Conservation (phyloP, 2,329 filamentous ascomycete species). For the Diplodia scrobiculata region DNA sequence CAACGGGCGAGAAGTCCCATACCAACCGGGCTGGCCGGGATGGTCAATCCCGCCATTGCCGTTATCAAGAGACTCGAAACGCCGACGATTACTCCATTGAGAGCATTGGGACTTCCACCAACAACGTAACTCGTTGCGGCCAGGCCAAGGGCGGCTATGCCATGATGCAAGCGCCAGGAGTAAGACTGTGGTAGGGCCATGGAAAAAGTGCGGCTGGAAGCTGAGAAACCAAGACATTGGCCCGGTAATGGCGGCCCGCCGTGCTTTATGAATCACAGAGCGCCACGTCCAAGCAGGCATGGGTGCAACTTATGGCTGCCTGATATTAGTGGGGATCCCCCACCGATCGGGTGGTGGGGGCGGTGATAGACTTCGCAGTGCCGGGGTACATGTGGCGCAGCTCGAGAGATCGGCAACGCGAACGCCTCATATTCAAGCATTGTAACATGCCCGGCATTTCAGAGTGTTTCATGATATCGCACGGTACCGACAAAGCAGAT, state of each 20-base stretch:
- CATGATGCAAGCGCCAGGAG: background rate
- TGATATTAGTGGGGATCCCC: background rate
- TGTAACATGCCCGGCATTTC: no score
- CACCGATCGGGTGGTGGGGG: background rate
- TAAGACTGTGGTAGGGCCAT: background rate
- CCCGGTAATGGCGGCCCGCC: no score
- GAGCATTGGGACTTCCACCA: background rate
- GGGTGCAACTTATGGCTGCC: background rate
- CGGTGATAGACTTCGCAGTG: background rate
- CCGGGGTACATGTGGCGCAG: background rate
- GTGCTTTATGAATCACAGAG: background rate
- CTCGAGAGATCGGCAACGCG: background rate
- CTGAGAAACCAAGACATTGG: background rate
- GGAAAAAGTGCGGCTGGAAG: no score
- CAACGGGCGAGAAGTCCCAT: background rate
- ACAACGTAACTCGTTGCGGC: background rate
- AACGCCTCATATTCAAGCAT: no score
- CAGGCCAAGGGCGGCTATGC: background rate
- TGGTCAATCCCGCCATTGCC: background rate
- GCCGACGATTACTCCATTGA: background rate
- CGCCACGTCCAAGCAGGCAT: background rate
- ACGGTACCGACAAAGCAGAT: no score
- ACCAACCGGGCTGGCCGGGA: background rate
- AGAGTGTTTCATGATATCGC: no score
- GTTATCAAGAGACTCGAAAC: background rate